Evolutionary conservation across 2,329 filamentous ascomycete species (phyloP).

Genomic region (Sclerotinia trifoliorum): DNA sequence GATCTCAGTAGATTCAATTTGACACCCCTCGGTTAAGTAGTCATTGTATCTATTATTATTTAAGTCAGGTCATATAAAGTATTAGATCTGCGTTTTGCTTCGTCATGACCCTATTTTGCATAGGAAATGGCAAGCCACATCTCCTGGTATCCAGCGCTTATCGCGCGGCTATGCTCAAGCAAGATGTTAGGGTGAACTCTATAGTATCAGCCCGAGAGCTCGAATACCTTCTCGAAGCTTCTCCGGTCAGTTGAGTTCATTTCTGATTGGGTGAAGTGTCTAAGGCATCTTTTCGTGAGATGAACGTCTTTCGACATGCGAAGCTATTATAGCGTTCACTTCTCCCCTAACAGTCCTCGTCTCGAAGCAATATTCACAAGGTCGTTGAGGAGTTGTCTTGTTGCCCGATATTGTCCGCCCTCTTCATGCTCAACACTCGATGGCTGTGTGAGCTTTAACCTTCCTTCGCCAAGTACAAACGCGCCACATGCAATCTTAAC

Average conservation of each 20-base stretch:
- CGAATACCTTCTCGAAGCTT: neutral
- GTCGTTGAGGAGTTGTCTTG: slow-evolving; percentile 29
- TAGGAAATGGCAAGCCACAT: neutral
- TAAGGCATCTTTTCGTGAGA: neutral
- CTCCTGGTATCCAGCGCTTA: neutral
- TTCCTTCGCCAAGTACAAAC: slow-evolving; percentile 45
- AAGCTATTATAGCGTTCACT: neutral
- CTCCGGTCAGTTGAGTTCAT: neutral
- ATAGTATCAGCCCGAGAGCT: neutral
- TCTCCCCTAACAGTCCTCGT: slow-evolving; percentile 22
- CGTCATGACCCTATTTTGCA: neutral
- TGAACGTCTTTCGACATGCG: neutral
- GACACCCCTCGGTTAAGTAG: neutral
- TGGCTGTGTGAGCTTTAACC: slow-evolving; percentile 42
- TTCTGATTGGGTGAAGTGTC: neutral
- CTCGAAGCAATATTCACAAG: slow-evolving; percentile 29
- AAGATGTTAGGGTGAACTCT: neutral
- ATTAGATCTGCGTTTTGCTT: no score
- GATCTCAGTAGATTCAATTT: no score
- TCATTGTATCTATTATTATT: neutral
- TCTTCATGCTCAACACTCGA: slow-evolving; percentile 24
- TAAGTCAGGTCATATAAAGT: neutral
- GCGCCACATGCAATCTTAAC: slow-evolving; percentile 44
- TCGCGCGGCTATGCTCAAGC: neutral
- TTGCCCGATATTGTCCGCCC: slow-evolving; percentile 30